phyloP scores from a whole-genome alignment of 441 rosid species.

The Arabidopsis lyrata region DNA sequence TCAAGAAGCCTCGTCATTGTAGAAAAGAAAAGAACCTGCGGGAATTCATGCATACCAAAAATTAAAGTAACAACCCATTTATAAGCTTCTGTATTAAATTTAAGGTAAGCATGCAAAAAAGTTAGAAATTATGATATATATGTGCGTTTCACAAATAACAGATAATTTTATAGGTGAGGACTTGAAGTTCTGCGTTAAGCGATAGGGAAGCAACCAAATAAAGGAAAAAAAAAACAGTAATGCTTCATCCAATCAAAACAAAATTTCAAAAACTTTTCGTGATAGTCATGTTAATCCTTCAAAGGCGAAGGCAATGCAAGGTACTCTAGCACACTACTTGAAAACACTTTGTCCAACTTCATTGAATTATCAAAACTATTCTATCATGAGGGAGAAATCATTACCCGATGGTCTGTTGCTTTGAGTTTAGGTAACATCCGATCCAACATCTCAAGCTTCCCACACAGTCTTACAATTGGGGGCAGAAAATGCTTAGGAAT shows the following conservation, averaged over 20 bases:
- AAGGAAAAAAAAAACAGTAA: constrained; percentile 2
- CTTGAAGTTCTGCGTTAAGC: not conserved
- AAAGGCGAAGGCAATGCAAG: not conserved
- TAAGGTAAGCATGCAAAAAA: not conserved
- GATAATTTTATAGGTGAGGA: not conserved
- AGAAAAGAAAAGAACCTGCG: constrained; percentile 71
- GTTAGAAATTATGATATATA: not conserved
- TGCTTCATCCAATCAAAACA: not conserved
- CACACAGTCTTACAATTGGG: constrained; percentile 84
- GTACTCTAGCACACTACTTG: constrained; percentile 4
- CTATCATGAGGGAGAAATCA: constrained; percentile 7
- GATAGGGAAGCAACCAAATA: constrained; percentile 10
- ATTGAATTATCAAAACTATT: not conserved
- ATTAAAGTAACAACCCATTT: constrained; percentile 16
- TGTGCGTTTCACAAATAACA: constrained; percentile 3
- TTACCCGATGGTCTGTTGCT: constrained; percentile 96
- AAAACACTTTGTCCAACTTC: not conserved
- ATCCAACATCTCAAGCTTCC: constrained; percentile 98
- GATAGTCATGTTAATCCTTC: constrained; percentile 1
- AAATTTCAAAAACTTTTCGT: not conserved
- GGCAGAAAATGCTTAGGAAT: constrained; percentile 91
- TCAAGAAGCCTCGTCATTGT: constrained; percentile 99
- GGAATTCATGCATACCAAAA: constrained; percentile 13
- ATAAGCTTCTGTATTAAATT: constrained; percentile 5
- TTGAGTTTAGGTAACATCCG: constrained; percentile 86